These are phyloP conservation scores for Linderina pennispora DNA, from an alignment of 192 early-diverging fungal species.

Conservation along the genomic window DNA sequence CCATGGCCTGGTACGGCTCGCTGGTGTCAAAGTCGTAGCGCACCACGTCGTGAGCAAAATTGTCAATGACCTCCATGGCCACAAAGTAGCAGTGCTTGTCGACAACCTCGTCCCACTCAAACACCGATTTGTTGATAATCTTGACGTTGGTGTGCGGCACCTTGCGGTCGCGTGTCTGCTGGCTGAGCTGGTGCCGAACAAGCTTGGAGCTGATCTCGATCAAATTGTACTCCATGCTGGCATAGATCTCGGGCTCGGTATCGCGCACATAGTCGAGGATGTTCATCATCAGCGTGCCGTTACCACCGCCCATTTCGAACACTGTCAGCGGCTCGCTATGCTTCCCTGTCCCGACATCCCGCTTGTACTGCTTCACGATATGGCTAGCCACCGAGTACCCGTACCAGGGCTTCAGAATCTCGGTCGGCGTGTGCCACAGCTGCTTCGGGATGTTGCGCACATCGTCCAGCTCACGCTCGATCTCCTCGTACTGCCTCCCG, in stretches of 20 bases:
- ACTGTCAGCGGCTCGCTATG: conserved; percentile 68
- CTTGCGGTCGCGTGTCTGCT: conserved; percentile 23
- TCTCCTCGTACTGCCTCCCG: conserved; percentile 67
- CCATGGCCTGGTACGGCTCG: conserved; percentile 74
- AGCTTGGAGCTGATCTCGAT: conserved; percentile 90
- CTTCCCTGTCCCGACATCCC: conserved; percentile 14
- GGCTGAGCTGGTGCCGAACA: conserved; percentile 58
- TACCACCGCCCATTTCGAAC: conserved; percentile 96
- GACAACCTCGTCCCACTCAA: conserved; percentile 77
- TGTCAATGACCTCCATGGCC: conserved; percentile 97
- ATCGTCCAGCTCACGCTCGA: conserved; percentile 72
- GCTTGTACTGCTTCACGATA: conserved; percentile 72
- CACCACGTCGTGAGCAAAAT: conserved; percentile 93
- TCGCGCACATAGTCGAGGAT: conserved; percentile 84
- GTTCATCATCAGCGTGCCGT: conserved; percentile 92
- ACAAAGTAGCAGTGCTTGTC: conserved; percentile 82
- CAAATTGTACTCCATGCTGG: conserved; percentile 74
- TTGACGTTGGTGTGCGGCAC: conserved; percentile 56
- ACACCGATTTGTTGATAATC: conserved; percentile 87
- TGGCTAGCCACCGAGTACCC: conserved; percentile 89
- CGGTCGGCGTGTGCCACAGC: conserved; percentile 98
- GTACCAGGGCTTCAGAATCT: conserved; percentile 90
- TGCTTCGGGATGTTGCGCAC: conserved; percentile 74
- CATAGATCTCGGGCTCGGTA: conserved; percentile 73
- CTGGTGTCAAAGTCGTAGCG: conserved; percentile 72